phyloP scores from a whole-genome alignment of 164 flowering plant genomes.

The Sedum album region DNA sequence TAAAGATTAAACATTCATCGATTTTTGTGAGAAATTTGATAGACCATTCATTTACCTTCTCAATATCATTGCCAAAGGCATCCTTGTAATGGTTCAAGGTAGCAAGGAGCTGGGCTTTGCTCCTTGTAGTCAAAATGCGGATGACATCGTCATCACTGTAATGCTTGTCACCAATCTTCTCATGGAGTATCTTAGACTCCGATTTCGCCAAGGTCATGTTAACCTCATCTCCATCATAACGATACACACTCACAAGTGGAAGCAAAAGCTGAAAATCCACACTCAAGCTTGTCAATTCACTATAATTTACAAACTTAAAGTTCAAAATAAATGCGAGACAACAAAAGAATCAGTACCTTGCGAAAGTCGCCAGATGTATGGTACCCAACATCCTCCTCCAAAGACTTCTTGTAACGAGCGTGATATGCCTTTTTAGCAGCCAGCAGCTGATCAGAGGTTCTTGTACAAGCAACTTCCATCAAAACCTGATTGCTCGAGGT shows the following conservation, averaged over 20 bases:
- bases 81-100: slow-evolving; percentile 65
- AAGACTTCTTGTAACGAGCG: slow-evolving; percentile 37
- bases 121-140: slow-evolving; percentile 62
- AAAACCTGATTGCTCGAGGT: slow-evolving; percentile 39
- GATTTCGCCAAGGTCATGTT: slow-evolving; percentile 46
- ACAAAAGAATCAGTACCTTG: background rate
- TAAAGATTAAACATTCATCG: too few relatives aligned
- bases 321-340: slow-evolving; percentile 1
- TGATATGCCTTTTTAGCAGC: slow-evolving; percentile 56
- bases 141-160: slow-evolving; percentile 57
- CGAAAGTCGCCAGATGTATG: background rate
- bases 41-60: slow-evolving; percentile 56
- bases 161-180: slow-evolving; percentile 43
- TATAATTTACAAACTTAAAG: slow-evolving; percentile 36
- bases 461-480: slow-evolving; percentile 67
- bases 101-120: slow-evolving; percentile 72
- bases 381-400: slow-evolving; percentile 3
- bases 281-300: background rate
- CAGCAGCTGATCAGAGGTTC: slow-evolving; percentile 47
- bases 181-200: slow-evolving; percentile 60
- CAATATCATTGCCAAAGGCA: slow-evolving; percentile 38
- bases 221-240: slow-evolving; percentile 62
- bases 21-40: too few relatives aligned
- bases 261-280: slow-evolving; percentile 46
- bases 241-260: slow-evolving; percentile 48